These are phyloP conservation scores for Hypoxylon perforatum DNA, from an alignment of 495 filamentous ascomycete species.

Conservation along the genomic window DNA sequence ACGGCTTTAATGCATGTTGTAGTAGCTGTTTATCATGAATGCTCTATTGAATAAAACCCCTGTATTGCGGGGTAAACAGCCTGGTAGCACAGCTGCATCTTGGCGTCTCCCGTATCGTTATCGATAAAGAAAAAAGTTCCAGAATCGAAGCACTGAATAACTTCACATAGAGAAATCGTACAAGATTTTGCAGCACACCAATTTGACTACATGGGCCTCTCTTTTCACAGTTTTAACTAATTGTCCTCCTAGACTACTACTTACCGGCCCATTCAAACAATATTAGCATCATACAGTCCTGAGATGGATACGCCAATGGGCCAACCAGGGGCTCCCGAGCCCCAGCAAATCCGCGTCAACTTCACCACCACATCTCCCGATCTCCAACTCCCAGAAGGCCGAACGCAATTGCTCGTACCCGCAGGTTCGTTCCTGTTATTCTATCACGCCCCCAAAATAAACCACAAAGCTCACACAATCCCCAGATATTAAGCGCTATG, in stretches of 20 bases:
- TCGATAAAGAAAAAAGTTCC: slow-evolving; percentile 40
- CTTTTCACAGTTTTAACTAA: not conserved
- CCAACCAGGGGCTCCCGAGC: slow-evolving; percentile 40
- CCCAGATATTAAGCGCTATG: slow-evolving; percentile 84
- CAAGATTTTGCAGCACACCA: no score
- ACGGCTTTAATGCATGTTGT: not conserved
- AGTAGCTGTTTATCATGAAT: not conserved
- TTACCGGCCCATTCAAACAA: not conserved
- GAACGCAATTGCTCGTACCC: slow-evolving; percentile 64
- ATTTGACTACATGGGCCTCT: no score
- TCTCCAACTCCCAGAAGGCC: slow-evolving; percentile 65
- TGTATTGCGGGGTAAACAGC: slow-evolving; percentile 38
- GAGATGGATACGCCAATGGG: slow-evolving; percentile 40
- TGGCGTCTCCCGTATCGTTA: slow-evolving; percentile 16
- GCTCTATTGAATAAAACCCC: slow-evolving; percentile 20
- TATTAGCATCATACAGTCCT: not conserved
- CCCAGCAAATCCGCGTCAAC: slow-evolving; percentile 63
- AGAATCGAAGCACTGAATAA: not conserved
- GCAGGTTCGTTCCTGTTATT: slow-evolving; percentile 45
- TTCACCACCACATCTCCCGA: slow-evolving; percentile 68
- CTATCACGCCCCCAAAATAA: slow-evolving; percentile 25
- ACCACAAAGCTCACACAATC: not conserved
- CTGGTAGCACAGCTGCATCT: slow-evolving; percentile 16
- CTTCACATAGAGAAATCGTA: not conserved
- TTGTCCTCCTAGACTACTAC: not conserved